phyloP scores from a whole-genome alignment of 2,329 filamentous ascomycete species.

The Botryosphaeria dothidea region DNA sequence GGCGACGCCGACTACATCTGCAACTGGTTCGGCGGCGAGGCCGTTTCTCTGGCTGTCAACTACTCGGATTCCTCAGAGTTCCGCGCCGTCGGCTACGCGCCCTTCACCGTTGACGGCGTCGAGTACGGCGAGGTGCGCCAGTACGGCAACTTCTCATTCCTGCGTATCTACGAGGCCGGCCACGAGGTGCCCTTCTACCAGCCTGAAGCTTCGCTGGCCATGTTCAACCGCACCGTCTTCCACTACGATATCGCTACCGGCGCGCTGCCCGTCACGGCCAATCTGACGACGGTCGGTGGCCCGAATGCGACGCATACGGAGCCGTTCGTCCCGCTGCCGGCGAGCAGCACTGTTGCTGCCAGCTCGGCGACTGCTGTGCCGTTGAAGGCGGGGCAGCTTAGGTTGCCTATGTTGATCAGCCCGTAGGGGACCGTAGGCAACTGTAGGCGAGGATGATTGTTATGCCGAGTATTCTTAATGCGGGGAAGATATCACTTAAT shows the following conservation, averaged over 20 bases:
- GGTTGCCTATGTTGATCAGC: constrained; percentile 15
- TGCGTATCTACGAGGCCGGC: constrained; percentile 40
- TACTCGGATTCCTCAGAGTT: constrained; percentile 36
- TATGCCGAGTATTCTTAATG: background rate
- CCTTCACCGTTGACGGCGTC: constrained; percentile 38
- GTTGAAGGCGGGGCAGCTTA: background rate
- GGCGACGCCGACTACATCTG: constrained; percentile 42
- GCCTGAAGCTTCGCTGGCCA: constrained; percentile 36
- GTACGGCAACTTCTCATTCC: constrained; percentile 44
- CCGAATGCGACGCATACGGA: constrained; percentile 44
- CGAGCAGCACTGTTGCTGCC: constrained; percentile 7
- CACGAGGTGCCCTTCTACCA: constrained; percentile 47
- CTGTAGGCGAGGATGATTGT: background rate
- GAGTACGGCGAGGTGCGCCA: constrained; percentile 45
- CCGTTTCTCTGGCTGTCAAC: constrained; percentile 36
- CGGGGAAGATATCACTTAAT: too few species aligned
- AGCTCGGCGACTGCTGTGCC: background rate
- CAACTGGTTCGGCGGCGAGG: constrained; percentile 33
- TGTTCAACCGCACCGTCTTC: constrained; percentile 40
- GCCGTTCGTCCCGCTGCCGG: constrained; percentile 37
- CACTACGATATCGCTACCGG: constrained; percentile 40
- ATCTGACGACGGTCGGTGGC: constrained; percentile 33
- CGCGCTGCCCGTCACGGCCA: constrained; percentile 33
- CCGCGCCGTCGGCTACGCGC: constrained; percentile 31
- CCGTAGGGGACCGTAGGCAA: too few species aligned